phyloP scores from a whole-genome alignment of 2,329 filamentous ascomycete species.

The Ambrosiella xylebori region DNA sequence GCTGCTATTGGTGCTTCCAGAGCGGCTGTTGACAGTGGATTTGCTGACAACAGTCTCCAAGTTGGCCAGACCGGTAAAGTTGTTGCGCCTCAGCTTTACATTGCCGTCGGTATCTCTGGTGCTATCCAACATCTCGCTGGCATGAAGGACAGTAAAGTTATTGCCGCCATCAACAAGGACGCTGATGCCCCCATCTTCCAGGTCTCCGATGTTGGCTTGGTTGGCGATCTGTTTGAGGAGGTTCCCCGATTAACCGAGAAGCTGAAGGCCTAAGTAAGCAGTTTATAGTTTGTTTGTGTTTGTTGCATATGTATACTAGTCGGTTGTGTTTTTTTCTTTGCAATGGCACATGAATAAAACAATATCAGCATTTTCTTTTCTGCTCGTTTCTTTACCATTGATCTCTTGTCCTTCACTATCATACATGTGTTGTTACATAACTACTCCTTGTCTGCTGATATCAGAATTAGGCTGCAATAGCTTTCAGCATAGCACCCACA shows the following conservation, averaged over 20 bases:
- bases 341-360: conserved; percentile 10
- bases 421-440: not conserved
- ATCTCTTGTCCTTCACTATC: not conserved
- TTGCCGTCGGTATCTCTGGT: conserved; percentile 89
- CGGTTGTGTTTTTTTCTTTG: not conserved
- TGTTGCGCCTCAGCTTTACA: conserved; percentile 85
- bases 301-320: conserved; percentile 14
- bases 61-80: conserved; percentile 98
- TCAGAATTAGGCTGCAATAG: conserved; percentile 15
- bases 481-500: conserved; percentile 39
- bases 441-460: not conserved
- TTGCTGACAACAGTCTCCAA: conserved; percentile 95
- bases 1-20: conserved; percentile 93
- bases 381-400: not conserved
- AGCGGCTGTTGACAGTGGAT: conserved; percentile 90
- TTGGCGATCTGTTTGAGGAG: conserved; percentile 89
- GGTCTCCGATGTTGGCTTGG: conserved; percentile 85
- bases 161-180: conserved; percentile 97
- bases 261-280: conserved; percentile 39
- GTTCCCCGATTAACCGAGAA: conserved; percentile 94
- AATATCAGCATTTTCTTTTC: conserved; percentile 13
- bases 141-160: conserved; percentile 99
- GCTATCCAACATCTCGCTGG: conserved; percentile 96
- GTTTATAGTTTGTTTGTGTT: conserved; percentile 1
- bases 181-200: conserved; percentile 95